Evolutionary conservation across 768 basidiomycete species (phyloP), one percentile per base, ranked within the genome.

Genomic region (Pleurotus tuber-regium): DNA sequence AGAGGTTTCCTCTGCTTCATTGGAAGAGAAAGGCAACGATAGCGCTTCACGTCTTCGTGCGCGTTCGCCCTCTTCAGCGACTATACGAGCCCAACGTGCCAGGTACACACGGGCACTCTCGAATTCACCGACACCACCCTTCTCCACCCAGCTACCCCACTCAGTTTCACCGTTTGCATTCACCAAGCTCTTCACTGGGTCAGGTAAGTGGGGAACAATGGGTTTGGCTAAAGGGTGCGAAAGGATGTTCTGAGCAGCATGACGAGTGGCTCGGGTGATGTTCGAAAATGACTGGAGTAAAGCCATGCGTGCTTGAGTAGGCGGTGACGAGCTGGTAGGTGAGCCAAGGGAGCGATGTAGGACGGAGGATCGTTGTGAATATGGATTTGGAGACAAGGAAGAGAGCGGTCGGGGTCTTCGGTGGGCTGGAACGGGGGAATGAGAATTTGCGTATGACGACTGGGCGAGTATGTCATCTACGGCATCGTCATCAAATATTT

Each of bases 11-110:
- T 84, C 84, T 14, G 65, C 76, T 29, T 74, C 64, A 54, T 74
- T 73, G 10, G 72, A 60, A 3, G 79, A 73, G 2, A 83, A 69
- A 3, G 83, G 82, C 10, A 89, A 59, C 0, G 79, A 73, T 62
- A 87, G 86, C 0, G 88, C 83, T 66, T 99, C 97, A 38, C 80
- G 78, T 57, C 84, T 71, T 36, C 97, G 78, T 4, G 93, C 84
- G 12, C 92, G 79, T 66, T 99, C 97, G 14, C 97, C 97, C 65
- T 98, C 97, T 67, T 99, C 97, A 1, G 97, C 97, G 1, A 98
- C 97, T 53, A 93, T 89, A 43, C 95, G 78, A 3, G 97, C 97
- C 97, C 97, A 99, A 26, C 92, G 78, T 8, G 97, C 97, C 7
- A 99, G 81, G 66, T 98, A 98, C 5, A 98, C 91, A 4, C 95